Percentiles rank a stretch among this genome's conserved stretches.
Evolutionary conservation across 1,139 yeast genomes (phyloP).

Genomic region (Zygoascus sp.): DNA sequence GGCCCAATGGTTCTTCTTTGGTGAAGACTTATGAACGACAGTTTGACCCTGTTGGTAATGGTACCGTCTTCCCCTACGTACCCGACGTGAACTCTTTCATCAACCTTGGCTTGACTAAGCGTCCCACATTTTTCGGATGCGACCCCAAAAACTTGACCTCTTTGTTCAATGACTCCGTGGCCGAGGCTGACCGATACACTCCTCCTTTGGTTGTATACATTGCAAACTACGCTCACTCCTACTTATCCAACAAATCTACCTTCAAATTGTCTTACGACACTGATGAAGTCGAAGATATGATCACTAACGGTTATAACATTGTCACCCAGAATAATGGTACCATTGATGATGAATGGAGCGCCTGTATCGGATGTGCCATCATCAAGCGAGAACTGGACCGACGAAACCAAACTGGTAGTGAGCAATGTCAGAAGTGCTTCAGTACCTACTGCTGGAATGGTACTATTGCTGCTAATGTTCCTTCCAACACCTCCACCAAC

Average conservation of each 20-base stretch:
- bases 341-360: slow-evolving; percentile 65
- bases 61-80: slow-evolving; percentile 64
- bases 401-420: slow-evolving; percentile 52
- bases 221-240: slow-evolving; percentile 71
- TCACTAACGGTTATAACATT: slow-evolving; percentile 76
- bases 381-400: slow-evolving; percentile 80
- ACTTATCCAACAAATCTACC: slow-evolving; percentile 68
- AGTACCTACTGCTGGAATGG: slow-evolving; percentile 85
- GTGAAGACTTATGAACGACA: slow-evolving; percentile 64
- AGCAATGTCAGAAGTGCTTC: slow-evolving; percentile 74
- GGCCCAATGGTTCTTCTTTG: slow-evolving; percentile 63
- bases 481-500: slow-evolving; percentile 18
- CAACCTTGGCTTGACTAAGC: slow-evolving; percentile 37
- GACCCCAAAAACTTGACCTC: slow-evolving; percentile 54
- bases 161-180: slow-evolving; percentile 34
- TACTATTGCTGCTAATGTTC: slow-evolving; percentile 18
- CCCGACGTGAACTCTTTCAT: slow-evolving; percentile 68
- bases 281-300: slow-evolving; percentile 57
- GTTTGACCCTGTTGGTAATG: slow-evolving; percentile 57
- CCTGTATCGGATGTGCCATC: slow-evolving; percentile 87
- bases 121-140: slow-evolving; percentile 81
- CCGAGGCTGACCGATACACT: slow-evolving; percentile 27
- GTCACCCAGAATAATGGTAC: slow-evolving; percentile 71
- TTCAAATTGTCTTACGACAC: slow-evolving; percentile 61
- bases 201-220: slow-evolving; percentile 79